A percentile compares a stretch with the other conserved stretches of the same genome.
Conservation (phyloP, 441 rosid species). For the Pelargonium australe region DNA sequence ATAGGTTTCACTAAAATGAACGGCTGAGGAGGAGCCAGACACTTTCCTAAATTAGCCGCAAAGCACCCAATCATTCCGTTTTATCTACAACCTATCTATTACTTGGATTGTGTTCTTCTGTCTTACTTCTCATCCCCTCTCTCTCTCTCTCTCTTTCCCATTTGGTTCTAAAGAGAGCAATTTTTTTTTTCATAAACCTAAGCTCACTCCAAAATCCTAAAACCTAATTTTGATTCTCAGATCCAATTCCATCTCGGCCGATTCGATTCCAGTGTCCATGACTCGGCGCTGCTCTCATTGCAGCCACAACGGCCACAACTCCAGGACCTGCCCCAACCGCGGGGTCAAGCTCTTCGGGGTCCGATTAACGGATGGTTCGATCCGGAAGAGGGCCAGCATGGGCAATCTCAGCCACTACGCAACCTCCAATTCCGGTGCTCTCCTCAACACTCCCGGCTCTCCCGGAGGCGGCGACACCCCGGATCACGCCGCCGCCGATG, state of each 20-base stretch:
- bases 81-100: neutral
- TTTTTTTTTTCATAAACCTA: no score
- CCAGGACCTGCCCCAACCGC: conserved; percentile 61
- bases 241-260: neutral
- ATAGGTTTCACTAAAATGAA: neutral
- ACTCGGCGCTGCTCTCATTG: conserved; percentile 72
- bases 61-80: neutral
- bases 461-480: conserved; percentile 46
- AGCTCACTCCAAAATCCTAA: neutral
- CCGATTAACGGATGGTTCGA: conserved; percentile 55
- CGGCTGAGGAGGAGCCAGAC: neutral
- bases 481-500: conserved; percentile 46
- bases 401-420: conserved; percentile 53
- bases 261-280: conserved; percentile 27
- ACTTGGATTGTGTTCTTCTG: neutral
- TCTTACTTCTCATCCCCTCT: neutral
- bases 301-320: conserved; percentile 68
- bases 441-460: conserved; percentile 47
- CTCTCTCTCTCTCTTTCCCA: neutral
- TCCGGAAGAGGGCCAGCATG: conserved; percentile 72
- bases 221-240: neutral
- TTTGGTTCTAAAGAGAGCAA: neutral
- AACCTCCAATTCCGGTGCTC: conserved; percentile 35
- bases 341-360: conserved; percentile 64
- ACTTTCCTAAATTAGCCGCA: conserved; percentile 3